Base-by-base conservation (phyloP, 768 basidiomycete genomes). In the Mycena alexandri region DNA sequence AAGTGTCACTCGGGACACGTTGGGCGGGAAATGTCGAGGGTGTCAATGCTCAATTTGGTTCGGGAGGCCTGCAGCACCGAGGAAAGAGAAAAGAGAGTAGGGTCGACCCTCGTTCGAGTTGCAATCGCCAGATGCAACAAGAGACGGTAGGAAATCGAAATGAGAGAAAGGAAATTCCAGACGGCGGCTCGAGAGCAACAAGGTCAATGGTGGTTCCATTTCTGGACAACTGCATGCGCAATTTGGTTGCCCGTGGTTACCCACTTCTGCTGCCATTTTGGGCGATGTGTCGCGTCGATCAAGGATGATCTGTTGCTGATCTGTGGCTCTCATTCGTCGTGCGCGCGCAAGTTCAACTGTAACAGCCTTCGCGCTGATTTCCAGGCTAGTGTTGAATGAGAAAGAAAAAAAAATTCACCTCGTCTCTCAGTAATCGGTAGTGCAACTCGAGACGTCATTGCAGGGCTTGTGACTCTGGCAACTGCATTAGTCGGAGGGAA, bases 1-100 rank as follows among this genome's bases (percentile, higher is more conserved):
- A 63, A 59, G 57, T 8, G 63, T 60, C 47, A 29, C 11, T 42
- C 55, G 50, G 21, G 46, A 38, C 53, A 52, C 50, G 48, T 58
- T 57, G 46, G 36, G 48, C 19, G 33, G 46, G 12, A 42, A 11
- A 29, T 24, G 53, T 56, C 22, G 21, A 21, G 33, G 34, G 14
- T 29, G 55, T n/a, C 11, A 50, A 16, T 59, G 61, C 41, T 43
- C 57, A 51, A 51, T 21, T 64, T 50, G 24, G 29, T 52, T 65
- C 43, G 64, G 65, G 16, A 58, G 43, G 22, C 65, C 65, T 60
- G 58, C 65, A 65, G 56, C 58, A 58, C 50, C 42, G 46, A 57
- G 25, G 41, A 47, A 29, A 43, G 24, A 42, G 29, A 60, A 60
- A 60, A 59, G 59, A 60, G 21, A 60, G 59, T 60, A 46, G 24